Percentiles rank a stretch among this genome's conserved stretches.
phyloP scores from a whole-genome alignment of 495 filamentous ascomycete species.

The Entonaema liquescens region DNA sequence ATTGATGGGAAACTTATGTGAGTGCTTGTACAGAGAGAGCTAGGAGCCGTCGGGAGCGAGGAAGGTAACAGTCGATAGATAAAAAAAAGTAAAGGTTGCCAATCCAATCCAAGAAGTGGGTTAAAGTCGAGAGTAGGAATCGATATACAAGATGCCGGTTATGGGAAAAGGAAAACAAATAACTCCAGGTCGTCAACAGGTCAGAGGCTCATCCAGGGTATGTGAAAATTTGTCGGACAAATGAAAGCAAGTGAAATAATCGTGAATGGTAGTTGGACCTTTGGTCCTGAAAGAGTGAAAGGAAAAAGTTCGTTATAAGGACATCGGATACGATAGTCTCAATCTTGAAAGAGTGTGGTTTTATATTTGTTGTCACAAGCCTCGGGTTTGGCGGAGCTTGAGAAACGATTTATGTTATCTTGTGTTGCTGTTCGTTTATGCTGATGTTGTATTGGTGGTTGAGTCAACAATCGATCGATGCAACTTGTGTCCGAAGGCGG shows the following conservation, averaged over 20 bases:
- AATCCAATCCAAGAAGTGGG: conserved; percentile 44
- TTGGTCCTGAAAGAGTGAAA: conserved; percentile 61
- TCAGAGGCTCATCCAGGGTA: conserved; percentile 74
- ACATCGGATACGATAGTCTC: conserved; percentile 67
- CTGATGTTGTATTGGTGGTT: conserved; percentile 18
- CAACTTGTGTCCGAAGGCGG: conserved; percentile 47
- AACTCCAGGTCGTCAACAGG: conserved; percentile 67
- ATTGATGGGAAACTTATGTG: conserved; percentile 47
- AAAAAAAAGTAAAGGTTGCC: conserved; percentile 22
- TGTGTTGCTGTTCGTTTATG: conserved; percentile 37
- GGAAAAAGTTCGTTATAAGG: conserved; percentile 71
- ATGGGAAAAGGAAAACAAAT: conserved; percentile 54
- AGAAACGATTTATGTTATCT: conserved; percentile 15
- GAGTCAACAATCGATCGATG: conserved; percentile 38
- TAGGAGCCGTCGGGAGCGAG: conserved; percentile 47
- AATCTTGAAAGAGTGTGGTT: conserved; percentile 53
- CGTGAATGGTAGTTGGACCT: conserved; percentile 59
- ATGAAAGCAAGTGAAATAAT: conserved; percentile 59
- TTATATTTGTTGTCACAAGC: conserved; percentile 48
- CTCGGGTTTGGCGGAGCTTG: conserved; percentile 29
- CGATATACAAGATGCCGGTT: conserved; percentile 57
- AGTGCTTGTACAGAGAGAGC: conserved; percentile 55
- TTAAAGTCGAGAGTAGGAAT: conserved; percentile 43
- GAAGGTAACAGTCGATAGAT: conserved; percentile 40
- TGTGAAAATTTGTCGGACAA: conserved; percentile 63